Evolutionary conservation across 176 grass and related monocot genomes (phyloP), one percentile per base, ranked within the genome.

Genomic region (Triticum urartu): DNA sequence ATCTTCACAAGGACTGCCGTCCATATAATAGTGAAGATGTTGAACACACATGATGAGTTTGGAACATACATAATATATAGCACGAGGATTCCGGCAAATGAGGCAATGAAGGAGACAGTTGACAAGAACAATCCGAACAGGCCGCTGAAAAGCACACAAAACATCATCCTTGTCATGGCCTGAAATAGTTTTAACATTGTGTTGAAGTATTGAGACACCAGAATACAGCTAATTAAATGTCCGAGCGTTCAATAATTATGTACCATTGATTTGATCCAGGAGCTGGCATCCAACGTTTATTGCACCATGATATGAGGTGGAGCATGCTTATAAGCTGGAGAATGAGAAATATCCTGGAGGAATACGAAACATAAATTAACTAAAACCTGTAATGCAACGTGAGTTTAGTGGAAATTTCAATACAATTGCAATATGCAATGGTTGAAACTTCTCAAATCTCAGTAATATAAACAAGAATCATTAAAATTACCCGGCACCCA

Each of bases 281-380:
- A 48, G 88, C 78, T 61, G 93, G 86, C 93, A 95, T 94, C 91
- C 91, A 98, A 66, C 87, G 86, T 66, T 68, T 88, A 72, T 98
- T 92, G 82, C 93, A 98, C 96, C 96, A 98, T 56, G 90, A 71
- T 72, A 98, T 94, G 79, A 95, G 95, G 47, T 95, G 90, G 6
- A 91, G 87, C 91, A 95, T 89, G 87, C 93, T 98, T 88, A 95
- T 86, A 45, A 95, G 85, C 79, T 98, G 91, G 64, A 98, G 93
- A 22, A 98, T 43, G 80, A 95, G 93, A 94, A 98, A 98, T 84
- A 98, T 87, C 86, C 96, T 95, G 83, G 64, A 90, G 47, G 17
- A 34, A 80, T 34, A 79, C 25, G 61, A 63, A 81, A 72, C 13
- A 30, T 32, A 69, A 87, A 30, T 83, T 89, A 84, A 89, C 32